Base-by-base conservation (phyloP, 257 asterid species). In the Solanum virginianum region DNA sequence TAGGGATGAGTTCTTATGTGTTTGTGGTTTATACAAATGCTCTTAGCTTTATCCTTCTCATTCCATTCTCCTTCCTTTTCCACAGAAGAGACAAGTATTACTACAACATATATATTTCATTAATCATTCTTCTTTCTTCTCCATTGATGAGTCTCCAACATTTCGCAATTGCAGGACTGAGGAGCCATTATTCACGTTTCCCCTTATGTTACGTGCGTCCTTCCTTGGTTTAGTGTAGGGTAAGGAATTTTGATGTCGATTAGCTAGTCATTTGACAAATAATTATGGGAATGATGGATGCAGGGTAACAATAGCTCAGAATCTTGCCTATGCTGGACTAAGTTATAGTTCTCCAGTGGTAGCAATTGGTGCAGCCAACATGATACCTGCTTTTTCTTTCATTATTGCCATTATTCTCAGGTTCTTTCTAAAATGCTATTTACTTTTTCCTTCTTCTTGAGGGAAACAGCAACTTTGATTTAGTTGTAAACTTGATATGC, bases 321-420 rank as follows among this genome's bases (percentile, higher is more conserved):
- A 94, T 81, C 94, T 94, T 43, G 94, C 97, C 86, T 94, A 89
- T 88, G 84, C 91, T 59, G 98, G 97, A 15, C 89, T 94, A 57
- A 93, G 94, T 84, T 93, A 93, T 72, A 92, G 97, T 87, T 94
- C 98, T 84, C 98, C 97, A 2, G 91, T 93, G 26, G 95, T 92
- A 57, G 97, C 98, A 80, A 87, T 91, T 85, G 93, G 94, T 86
- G 91, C 93, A 93, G 97, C 94, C 39, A 93, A 93, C 79, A 90
- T 89, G 85, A 83, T 90, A 80, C 97, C 98, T 17, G 94, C 98
- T 51, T 68, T 92, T 18, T 89, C 97, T 65, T 94, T 93, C 88
- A 86, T 92, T 89, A 86, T 90, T 4, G 90, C 94, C 80, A 84
- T 92, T 45, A 17, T 90, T 3, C 91, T 93, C 89, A 90, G 98